These are phyloP conservation scores for Macrolepiota dolichaula DNA, from an alignment of 768 basidiomycete species.

Conservation along the genomic window DNA sequence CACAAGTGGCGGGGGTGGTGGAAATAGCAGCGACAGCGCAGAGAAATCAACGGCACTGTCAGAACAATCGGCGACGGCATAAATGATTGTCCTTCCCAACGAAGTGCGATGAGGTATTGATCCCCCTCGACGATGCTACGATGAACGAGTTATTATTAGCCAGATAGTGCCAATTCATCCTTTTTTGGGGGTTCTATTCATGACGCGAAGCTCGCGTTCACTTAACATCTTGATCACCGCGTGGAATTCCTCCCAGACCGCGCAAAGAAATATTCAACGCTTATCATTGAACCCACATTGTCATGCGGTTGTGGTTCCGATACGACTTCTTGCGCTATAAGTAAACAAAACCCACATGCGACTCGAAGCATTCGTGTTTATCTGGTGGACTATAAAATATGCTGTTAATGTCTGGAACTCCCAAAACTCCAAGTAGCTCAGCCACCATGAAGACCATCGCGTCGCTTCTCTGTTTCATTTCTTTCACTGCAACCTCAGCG, in stretches of 20 bases:
- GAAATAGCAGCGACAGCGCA: neutral
- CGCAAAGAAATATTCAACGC: neutral
- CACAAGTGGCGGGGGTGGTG: slow-evolving; percentile 16
- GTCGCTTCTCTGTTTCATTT: neutral
- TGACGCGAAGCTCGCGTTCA: no score
- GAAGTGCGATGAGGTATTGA: neutral
- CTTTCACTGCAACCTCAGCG: slow-evolving; percentile 16
- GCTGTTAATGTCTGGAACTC: neutral
- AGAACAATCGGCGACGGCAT: neutral
- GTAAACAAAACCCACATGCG: neutral
- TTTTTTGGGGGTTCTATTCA: neutral
- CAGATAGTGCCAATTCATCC: neutral
- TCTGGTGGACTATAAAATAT: neutral
- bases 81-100: neutral
- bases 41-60: neutral
- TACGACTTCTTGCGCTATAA: neutral
- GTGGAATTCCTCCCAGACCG: neutral
- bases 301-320: neutral
- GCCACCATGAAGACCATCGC: neutral
- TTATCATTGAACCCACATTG: neutral
- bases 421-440: neutral
- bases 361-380: neutral
- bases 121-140: neutral
- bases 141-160: neutral
- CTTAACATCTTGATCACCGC: neutral